Conservation (phyloP, 805 yeast genomes). For the Suhomyces canberraensis region DNA sequence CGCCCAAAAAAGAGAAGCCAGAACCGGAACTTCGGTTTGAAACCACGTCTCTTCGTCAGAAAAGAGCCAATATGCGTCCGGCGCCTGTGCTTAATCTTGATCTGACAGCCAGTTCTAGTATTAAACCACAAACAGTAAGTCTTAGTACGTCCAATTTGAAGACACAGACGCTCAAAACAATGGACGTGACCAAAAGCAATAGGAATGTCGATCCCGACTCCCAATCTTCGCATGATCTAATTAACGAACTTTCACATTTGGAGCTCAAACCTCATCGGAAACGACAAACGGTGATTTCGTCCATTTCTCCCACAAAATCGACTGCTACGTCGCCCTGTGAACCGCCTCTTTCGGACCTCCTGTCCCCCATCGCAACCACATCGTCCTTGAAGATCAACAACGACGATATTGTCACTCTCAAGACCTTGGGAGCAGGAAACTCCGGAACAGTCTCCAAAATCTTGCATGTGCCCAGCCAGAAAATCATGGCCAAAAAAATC, state of each 20-base stretch:
- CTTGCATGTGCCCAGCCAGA: constrained; percentile 82
- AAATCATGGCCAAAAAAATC: constrained; percentile 84
- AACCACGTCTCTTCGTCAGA: constrained; percentile 14
- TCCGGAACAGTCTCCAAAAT: constrained; percentile 92
- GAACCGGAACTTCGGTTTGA: constrained; percentile 3
- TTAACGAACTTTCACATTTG: constrained; percentile 26
- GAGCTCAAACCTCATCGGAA: constrained; percentile 17
- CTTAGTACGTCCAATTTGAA: not conserved
- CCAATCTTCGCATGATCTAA: constrained; percentile 19
- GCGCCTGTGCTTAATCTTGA: constrained; percentile 28
- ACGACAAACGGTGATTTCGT: constrained; percentile 41
- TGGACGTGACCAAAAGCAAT: constrained; percentile 15
- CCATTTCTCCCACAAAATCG: constrained; percentile 41
- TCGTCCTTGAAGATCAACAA: constrained; percentile 28
- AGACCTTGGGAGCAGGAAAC: constrained; percentile 86
- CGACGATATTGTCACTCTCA: constrained; percentile 70
- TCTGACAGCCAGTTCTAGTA: not conserved
- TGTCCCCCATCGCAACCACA: constrained; percentile 35
- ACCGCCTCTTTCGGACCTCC: constrained; percentile 5
- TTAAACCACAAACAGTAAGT: not conserved
- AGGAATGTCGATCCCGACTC: constrained; percentile 23
- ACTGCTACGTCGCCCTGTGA: constrained; percentile 12
- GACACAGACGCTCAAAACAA: constrained; percentile 2
- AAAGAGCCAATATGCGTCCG: constrained; percentile 23
- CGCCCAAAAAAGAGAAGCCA: constrained; percentile 9